These are phyloP conservation scores for Mikania micrantha DNA, from an alignment of 129 eudicot species.

Conservation along the genomic window DNA sequence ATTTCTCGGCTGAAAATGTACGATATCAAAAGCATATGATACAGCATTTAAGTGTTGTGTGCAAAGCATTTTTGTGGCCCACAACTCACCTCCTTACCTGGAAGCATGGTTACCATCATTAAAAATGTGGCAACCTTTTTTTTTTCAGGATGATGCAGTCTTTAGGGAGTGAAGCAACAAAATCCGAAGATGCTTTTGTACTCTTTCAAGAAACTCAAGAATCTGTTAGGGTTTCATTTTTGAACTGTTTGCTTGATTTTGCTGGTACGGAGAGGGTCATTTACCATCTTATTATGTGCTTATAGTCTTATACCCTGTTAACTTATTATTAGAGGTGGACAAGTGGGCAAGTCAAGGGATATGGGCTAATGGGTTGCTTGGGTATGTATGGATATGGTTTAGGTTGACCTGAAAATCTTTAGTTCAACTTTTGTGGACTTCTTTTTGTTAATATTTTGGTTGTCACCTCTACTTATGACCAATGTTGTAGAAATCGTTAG, in stretches of 20 bases:
- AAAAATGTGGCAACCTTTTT: neutral
- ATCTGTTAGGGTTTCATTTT: conserved; percentile 79
- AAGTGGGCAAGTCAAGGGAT: neutral
- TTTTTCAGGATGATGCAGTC: conserved; percentile 70
- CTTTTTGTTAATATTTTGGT: neutral
- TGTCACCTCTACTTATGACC: conserved; percentile 11
- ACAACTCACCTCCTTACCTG: neutral
- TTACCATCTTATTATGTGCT: neutral
- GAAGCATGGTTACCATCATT: neutral
- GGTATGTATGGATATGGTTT: neutral
- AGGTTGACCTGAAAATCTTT: neutral
- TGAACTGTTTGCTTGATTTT: conserved; percentile 87
- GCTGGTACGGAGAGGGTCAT: conserved; percentile 53
- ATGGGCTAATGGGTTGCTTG: neutral
- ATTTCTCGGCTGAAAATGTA: neutral
- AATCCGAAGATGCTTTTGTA: conserved; percentile 66
- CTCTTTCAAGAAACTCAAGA: conserved; percentile 90
- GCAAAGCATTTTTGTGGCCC: neutral
- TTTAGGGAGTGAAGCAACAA: conserved; percentile 66
- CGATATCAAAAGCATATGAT: neutral
- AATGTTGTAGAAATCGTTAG: too few relatives aligned
- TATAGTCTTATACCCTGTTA: conserved; percentile 1
- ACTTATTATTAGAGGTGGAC: neutral
- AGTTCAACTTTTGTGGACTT: neutral
- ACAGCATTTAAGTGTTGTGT: neutral